Evolutionary conservation across 208 protist species (phyloP), one percentile per base, ranked within the genome.

Genomic region (Naegleria lovaniensis): DNA sequence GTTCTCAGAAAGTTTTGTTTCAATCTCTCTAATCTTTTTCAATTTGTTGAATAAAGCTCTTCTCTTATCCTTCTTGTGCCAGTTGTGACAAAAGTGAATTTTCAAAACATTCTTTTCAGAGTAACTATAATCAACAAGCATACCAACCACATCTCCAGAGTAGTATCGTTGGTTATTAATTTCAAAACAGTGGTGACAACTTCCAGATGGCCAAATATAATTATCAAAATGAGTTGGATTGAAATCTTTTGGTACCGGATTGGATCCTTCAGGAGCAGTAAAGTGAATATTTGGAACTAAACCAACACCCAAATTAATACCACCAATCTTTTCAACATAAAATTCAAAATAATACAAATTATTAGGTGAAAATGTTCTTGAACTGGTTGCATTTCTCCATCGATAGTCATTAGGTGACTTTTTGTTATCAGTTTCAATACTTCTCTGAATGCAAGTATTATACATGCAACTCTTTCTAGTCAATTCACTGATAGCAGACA

Each of bases 301-400:
- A 36, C 67, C 67, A 79, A 79, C 67, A 79, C 29, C 67, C 19
- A 79, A 9, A 79, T 79, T 79, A 33, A 79, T 79, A 13, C 29
- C 67, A 36, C 67, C 67, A 79, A 79, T 79, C 29, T 79, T 79
- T 79, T 79, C 29, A 36, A 79, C 29, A 36, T 79, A 36, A 33
- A 79, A 79, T 79, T 79, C 67, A 79, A 79, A 79, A 9, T 79
- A 79, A 33, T 79, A 79, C n/a, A 79, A 29, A 79, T 79, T 79
- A 79, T 79, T 36, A 36, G 67, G 67, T 36, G 16, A 13, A 79
- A 79, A 79, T 2, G 25, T 79, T 79, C 25, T 25, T 36, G 19
- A 25, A 29, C 25, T 79, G 19, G 67, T 79, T 25, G 67, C 16
- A 79, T 79, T 79, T 36, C 67, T 29, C 67, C 67, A 79, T 36